A percentile compares a stretch with the other conserved stretches of the same genome.
Conservation (phyloP, 257 asterid species). For the Jacaranda mimosifolia region DNA sequence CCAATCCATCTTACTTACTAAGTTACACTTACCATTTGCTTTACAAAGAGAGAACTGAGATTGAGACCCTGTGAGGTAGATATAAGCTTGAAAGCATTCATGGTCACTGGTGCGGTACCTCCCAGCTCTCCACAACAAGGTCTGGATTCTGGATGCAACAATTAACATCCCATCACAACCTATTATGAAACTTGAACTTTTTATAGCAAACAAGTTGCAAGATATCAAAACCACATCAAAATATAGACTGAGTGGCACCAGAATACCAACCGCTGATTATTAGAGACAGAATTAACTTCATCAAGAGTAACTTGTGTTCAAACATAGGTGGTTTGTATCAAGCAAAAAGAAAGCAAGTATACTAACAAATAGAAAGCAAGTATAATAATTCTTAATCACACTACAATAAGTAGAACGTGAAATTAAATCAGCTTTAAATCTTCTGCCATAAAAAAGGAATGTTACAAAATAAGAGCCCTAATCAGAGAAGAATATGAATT, state of each 20-base stretch:
- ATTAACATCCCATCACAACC: background rate
- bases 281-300: slow-evolving; percentile 80
- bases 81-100: slow-evolving; percentile 97
- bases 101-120: slow-evolving; percentile 71
- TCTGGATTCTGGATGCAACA: slow-evolving; percentile 58
- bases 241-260: background rate
- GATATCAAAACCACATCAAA: background rate
- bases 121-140: slow-evolving; percentile 91
- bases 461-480: no score
- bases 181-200: background rate
- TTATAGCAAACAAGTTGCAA: background rate
- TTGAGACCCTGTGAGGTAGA: slow-evolving; percentile 98
- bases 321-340: slow-evolving; percentile 77
- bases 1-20: background rate
- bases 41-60: slow-evolving; percentile 86
- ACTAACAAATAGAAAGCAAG: no score
- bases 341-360: no score
- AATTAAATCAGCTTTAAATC: no score
- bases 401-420: slow-evolving; percentile 54
- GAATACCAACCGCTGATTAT: slow-evolving; percentile 57
- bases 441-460: no score
- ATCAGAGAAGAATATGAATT: no score
- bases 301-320: slow-evolving; percentile 77
- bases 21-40: slow-evolving; percentile 71
- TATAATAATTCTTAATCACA: slow-evolving; percentile 60